Base-by-base conservation (phyloP, 192 early-diverging fungal genomes). In the Pilobolus umbonatus region DNA sequence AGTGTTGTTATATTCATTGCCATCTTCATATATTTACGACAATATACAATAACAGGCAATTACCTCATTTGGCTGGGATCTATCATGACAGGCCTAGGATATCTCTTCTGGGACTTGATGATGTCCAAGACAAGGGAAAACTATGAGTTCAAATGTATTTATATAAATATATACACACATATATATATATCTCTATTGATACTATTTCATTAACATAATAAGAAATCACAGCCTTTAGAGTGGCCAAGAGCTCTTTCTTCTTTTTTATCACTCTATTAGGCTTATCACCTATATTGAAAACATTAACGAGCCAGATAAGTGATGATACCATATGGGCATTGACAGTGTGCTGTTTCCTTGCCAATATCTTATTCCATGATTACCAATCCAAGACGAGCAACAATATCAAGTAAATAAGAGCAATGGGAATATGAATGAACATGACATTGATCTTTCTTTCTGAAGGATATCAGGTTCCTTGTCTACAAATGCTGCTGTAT, bases 401-500 rank as follows among this genome's bases (percentile, higher is more conserved):
- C 72, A 45, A 67, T 52, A 70, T 82, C 50, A 81, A 82, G 65
- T 83, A 76, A 62, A 43, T 74, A 28, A 50, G 31, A 36, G 2
- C 48, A 45, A 51, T 65, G n/a, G 38, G 64, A 64, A 68, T 51
- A 2, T 67, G 60, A n/a, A 70, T 62, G 9, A 38, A 14, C 39
- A 42, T 17, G 2, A 17, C 12, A 17, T 15, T 15, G 2, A 17
- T 42, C 19, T 42, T 15, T 35, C 11, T 35, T 35, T 35, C 11
- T 35, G 30, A 58, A 85, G 90, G 54, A 93, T 91, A 64, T 93
- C 94, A 0, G 93, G 94, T 21, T 93, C 94, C 2, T 75, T 96
- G n/a, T 93, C 94, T n/a, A 89, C 95, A 25, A 98, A 97, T 68
- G 92, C 94, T 0, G 94, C 92, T 10, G 90, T 97, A 38, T 95